These are phyloP conservation scores for Oxytropis ochrocephala DNA, from an alignment of 306 rosid genomes.

Conservation along the genomic window DNA sequence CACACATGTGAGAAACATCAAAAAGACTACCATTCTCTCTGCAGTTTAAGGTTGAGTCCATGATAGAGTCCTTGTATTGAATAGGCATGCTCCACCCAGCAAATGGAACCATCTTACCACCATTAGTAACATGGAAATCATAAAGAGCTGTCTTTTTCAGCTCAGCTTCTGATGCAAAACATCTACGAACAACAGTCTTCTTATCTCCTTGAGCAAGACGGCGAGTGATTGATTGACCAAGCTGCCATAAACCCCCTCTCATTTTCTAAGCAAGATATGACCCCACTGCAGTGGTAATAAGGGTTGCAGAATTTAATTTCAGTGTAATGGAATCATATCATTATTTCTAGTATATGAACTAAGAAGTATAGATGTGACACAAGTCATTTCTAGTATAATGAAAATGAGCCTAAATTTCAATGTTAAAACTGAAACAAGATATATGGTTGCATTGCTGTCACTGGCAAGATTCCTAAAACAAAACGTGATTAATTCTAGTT, in stretches of 20 bases:
- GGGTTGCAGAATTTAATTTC: not conserved
- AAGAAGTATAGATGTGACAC: not conserved
- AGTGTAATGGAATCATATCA: not conserved
- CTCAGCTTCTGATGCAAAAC: constrained; percentile 65
- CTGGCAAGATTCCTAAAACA: not conserved
- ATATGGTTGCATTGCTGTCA: not conserved
- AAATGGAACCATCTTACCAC: constrained; percentile 97
- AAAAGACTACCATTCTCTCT: constrained; percentile 77
- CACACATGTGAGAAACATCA: constrained; percentile 92
- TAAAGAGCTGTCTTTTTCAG: constrained; percentile 74
- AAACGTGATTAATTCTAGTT: not conserved
- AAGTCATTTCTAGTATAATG: not conserved
- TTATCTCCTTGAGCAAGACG: constrained; percentile 71
- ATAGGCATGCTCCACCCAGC: constrained; percentile 99
- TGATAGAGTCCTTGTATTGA: constrained; percentile 92
- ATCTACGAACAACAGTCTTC: constrained; percentile 70
- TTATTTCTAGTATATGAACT: not conserved
- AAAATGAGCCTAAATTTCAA: not conserved
- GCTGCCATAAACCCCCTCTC: constrained; percentile 78
- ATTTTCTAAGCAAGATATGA: constrained; percentile 25
- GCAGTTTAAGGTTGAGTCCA: constrained; percentile 85
- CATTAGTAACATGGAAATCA: constrained; percentile 80
- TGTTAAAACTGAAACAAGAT: constrained; percentile 7
- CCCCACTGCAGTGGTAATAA: not conserved
- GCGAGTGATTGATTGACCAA: constrained; percentile 78